Conservation (phyloP, 495 filamentous ascomycete species). For the Penicillium waksmanii region DNA sequence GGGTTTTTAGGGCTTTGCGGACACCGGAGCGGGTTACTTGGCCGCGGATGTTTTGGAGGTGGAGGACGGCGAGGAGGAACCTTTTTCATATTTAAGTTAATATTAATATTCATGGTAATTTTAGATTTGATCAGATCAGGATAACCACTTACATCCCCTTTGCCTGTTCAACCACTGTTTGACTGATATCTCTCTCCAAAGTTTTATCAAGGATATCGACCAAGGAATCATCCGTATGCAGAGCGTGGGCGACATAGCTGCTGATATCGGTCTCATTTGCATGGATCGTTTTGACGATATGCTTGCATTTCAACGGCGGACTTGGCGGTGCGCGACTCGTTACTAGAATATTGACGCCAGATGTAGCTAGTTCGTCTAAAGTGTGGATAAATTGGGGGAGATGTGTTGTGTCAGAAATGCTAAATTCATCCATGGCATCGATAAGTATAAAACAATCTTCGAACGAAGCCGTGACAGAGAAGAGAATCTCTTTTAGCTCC, state of each 20-base stretch:
- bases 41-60: not conserved
- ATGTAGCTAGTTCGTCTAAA: not conserved
- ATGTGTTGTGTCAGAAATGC: not conserved
- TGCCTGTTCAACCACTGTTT: not conserved
- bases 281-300: not conserved
- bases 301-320: not conserved
- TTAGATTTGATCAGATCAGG: not conserved
- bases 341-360: not conserved
- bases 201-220: not conserved
- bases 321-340: not conserved
- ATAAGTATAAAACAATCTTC: not conserved
- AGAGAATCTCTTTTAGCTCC: not conserved
- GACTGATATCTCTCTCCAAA: not conserved
- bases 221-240: not conserved
- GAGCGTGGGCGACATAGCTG: not conserved
- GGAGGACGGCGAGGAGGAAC: conserved; percentile 5
- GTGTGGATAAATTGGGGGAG: not conserved
- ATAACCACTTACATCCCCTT: not conserved
- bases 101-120: not conserved
- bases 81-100: not conserved
- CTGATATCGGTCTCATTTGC: not conserved
- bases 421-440: conserved; percentile 2
- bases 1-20: not conserved
- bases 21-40: conserved; percentile 2
- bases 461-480: not conserved